These are phyloP conservation scores for Tubosaeta sp. DNA, from an alignment of 768 basidiomycete species.

Conservation along the genomic window DNA sequence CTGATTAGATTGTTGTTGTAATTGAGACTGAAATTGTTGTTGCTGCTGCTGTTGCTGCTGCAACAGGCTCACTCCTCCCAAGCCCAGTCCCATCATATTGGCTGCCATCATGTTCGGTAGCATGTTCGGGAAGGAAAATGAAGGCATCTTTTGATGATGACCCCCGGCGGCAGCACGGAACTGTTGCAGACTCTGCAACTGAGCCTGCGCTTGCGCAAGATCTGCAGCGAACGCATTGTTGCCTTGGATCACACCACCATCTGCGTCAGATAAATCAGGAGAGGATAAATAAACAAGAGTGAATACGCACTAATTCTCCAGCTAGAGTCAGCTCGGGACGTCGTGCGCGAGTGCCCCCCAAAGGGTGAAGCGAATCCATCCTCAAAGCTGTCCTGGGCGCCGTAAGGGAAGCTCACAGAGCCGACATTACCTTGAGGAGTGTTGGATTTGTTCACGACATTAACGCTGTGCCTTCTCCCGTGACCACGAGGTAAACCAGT, in stretches of 20 bases:
- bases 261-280: constrained; percentile 33
- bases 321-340: constrained; percentile 73
- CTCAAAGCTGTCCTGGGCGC: constrained; percentile 65
- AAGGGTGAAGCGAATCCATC: constrained; percentile 70
- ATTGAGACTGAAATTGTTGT: constrained; percentile 85
- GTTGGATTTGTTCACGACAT: constrained; percentile 75
- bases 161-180: constrained; percentile 94
- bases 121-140: constrained; percentile 98
- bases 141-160: constrained; percentile 95
- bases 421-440: constrained; percentile 41
- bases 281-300: neutral
- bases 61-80: constrained; percentile 77
- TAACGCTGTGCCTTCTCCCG: constrained; percentile 86
- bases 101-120: constrained; percentile 96
- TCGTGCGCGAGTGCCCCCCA: constrained; percentile 70
- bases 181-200: constrained; percentile 91
- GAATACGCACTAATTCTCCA: constrained; percentile 81
- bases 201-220: constrained; percentile 95
- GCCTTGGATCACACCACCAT: constrained; percentile 69
- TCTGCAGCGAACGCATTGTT: constrained; percentile 69
- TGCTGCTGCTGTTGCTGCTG: constrained; percentile 82
- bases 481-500: constrained; percentile 76
- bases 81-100: constrained; percentile 88
- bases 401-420: constrained; percentile 49
- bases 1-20: constrained; percentile 87